Percentiles rank a stretch among this genome's conserved stretches.
These are phyloP conservation scores for Acacia confusa DNA, from an alignment of 306 rosid species.

Conservation along the genomic window DNA sequence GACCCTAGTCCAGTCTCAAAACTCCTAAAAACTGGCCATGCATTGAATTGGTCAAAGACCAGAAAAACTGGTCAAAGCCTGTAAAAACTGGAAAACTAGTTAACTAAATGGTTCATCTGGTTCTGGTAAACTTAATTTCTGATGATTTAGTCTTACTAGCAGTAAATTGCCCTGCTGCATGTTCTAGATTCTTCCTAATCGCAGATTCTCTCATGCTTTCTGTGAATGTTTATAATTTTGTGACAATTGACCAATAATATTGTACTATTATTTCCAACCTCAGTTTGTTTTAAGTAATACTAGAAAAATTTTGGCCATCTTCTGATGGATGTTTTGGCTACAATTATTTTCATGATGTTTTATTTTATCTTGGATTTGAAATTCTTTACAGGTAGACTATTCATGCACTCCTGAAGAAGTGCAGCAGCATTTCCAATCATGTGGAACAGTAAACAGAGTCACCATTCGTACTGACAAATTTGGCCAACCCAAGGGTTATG, in stretches of 20 bases:
- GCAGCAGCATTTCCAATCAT: conserved; percentile 84
- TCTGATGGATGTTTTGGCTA: conserved; percentile 9
- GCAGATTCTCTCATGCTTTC: neutral
- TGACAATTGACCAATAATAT: neutral
- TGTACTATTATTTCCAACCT: neutral
- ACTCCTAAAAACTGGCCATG: neutral
- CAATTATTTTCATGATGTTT: conserved; percentile 12
- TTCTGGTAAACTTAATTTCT: neutral
- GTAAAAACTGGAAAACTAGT: neutral
- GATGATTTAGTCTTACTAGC: neutral
- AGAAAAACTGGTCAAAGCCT: neutral
- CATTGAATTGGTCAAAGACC: neutral
- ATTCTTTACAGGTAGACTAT: conserved; percentile 68
- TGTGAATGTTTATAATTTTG: neutral
- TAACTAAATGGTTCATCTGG: neutral
- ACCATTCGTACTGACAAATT: conserved; percentile 85
- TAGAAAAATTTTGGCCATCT: neutral
- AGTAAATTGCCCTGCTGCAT: neutral
- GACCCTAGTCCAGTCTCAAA: neutral
- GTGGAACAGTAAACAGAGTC: conserved; percentile 82
- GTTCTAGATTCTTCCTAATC: neutral
- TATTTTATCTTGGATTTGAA: conserved; percentile 5
- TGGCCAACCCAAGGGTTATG: conserved; percentile 92
- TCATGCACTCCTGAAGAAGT: conserved; percentile 87
- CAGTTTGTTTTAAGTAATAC: neutral